Base-by-base conservation (phyloP, 2,329 filamentous ascomycete genomes). In the Elsinoe arachidis region DNA sequence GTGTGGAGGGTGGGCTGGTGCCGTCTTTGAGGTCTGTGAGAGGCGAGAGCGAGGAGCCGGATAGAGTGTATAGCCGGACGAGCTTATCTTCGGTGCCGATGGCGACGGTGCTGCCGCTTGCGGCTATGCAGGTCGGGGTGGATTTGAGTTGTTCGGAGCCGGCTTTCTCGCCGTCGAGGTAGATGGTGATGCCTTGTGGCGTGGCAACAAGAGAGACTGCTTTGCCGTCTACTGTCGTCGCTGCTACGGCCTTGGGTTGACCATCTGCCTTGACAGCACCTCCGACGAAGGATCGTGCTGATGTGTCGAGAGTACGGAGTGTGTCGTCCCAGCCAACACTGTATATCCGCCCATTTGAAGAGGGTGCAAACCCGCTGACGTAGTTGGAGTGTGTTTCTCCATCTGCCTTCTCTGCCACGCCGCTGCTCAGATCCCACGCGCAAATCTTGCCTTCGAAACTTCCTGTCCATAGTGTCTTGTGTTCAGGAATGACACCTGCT, bases 241-340 rank as follows among this genome's bases (percentile, higher is more conserved):
- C 76, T 5, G 81, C 78, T 38, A 91, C 75, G 37, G 85, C 87
- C 71, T 87, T 92, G 2, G 93, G 93, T 67, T 97, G 93, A 15
- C 85, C 86, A 2, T 82, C 78, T 17, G 95, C 80, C 67, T 87
- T 85, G 33, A 79, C 73, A 1, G 82, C 77, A 52, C 79, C 78
- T 57, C 87, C 89, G 5, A 85, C 79, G 70, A 95, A 96, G 0
- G 85, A 88, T 66, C 83, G 86, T 55, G 85, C 82, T 0, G 83
- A 79, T 59, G 86, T 79, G 62, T 95, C 90, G 35, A 95, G 79
- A 43, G 82, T 86, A 61, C 90, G 86, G 35, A 97, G 77, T 1
- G 86, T 90, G 70, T 99, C 93, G 68, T 99, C 93, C 93, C 92
- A 99, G 61, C 86, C 91, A 55, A 92, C 87, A 66, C 86, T 92